phyloP scores from a whole-genome alignment of 2,329 filamentous ascomycete species.

The Magnaporthales sp. region DNA sequence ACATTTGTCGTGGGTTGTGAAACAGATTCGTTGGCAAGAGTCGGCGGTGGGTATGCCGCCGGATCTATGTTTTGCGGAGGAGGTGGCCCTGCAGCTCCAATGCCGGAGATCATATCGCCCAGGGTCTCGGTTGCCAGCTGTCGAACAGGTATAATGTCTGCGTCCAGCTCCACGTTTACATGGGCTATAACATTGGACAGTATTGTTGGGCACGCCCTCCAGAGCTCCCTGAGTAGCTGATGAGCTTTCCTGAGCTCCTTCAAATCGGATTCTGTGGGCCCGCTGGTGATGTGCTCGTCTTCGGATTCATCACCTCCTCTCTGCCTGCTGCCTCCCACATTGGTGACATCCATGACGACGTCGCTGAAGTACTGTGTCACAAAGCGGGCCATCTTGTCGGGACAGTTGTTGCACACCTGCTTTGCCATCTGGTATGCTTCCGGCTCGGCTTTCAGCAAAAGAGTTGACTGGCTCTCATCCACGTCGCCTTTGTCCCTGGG shows the following conservation, averaged over 20 bases:
- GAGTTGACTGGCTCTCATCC: constrained; percentile 72
- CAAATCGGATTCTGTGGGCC: constrained; percentile 73
- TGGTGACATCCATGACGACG: constrained; percentile 83
- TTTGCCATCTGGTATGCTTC: constrained; percentile 96
- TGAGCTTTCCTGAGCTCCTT: constrained; percentile 87
- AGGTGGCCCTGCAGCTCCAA: constrained; percentile 83
- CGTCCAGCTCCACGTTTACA: constrained; percentile 82
- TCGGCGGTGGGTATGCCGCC: constrained; percentile 72
- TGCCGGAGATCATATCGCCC: constrained; percentile 88
- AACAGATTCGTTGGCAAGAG: constrained; percentile 47
- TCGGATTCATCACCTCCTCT: constrained; percentile 53
- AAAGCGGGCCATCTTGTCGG: constrained; percentile 90
- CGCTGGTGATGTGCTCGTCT: constrained; percentile 49
- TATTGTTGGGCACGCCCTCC: constrained; percentile 82
- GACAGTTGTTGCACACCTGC: constrained; percentile 78
- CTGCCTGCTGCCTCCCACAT: constrained; percentile 40
- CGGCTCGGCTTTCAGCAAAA: constrained; percentile 80
- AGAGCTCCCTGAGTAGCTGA: constrained; percentile 79
- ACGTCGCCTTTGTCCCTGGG: constrained; percentile 46
- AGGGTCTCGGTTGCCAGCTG: constrained; percentile 87
- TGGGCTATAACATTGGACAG: constrained; percentile 91
- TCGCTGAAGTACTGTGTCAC: constrained; percentile 96
- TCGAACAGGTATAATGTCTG: constrained; percentile 80
- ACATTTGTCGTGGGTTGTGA: constrained; percentile 47
- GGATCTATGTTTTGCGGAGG: constrained; percentile 66